Evolutionary conservation across 495 filamentous ascomycete species (phyloP).

Genomic region (Hypoxylon lienhwacheense): DNA sequence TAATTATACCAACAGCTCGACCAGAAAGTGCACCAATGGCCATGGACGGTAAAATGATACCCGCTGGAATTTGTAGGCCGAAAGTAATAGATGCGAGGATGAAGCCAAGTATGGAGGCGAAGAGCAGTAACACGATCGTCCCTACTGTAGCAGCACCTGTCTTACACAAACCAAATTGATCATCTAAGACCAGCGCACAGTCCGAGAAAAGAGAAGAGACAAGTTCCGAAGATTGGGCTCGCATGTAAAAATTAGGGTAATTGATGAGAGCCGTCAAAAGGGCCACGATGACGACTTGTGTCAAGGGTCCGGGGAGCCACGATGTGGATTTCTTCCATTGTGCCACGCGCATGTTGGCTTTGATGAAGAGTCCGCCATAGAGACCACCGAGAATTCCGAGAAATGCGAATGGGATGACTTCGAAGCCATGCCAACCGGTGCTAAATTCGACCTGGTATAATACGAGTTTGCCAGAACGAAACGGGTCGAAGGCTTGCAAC

Average conservation of each 20-base stretch:
- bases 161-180: slow-evolving; percentile 86
- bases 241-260: slow-evolving; percentile 94
- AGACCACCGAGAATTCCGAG: slow-evolving; percentile 88
- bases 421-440: slow-evolving; percentile 90
- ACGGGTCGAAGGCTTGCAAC: slow-evolving; percentile 89
- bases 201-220: slow-evolving; percentile 92
- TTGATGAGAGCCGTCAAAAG: slow-evolving; percentile 84
- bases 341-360: slow-evolving; percentile 85
- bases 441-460: slow-evolving; percentile 96
- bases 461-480: slow-evolving; percentile 93
- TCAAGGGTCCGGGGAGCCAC: slow-evolving; percentile 65
- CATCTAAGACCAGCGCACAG: slow-evolving; percentile 74
- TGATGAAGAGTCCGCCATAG: slow-evolving; percentile 94
- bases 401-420: slow-evolving; percentile 84
- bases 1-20: slow-evolving; percentile 84
- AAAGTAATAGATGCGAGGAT: slow-evolving; percentile 88
- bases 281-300: slow-evolving; percentile 75
- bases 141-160: slow-evolving; percentile 68
- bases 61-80: slow-evolving; percentile 93
- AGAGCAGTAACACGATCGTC: slow-evolving; percentile 75
- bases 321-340: slow-evolving; percentile 70
- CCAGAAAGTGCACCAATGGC: slow-evolving; percentile 92
- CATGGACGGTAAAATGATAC: slow-evolving; percentile 97
- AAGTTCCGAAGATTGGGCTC: slow-evolving; percentile 85
- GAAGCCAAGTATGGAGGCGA: slow-evolving; percentile 80